Conservation (phyloP, 805 yeast species). For the Maudiozyma barnettii region DNA sequence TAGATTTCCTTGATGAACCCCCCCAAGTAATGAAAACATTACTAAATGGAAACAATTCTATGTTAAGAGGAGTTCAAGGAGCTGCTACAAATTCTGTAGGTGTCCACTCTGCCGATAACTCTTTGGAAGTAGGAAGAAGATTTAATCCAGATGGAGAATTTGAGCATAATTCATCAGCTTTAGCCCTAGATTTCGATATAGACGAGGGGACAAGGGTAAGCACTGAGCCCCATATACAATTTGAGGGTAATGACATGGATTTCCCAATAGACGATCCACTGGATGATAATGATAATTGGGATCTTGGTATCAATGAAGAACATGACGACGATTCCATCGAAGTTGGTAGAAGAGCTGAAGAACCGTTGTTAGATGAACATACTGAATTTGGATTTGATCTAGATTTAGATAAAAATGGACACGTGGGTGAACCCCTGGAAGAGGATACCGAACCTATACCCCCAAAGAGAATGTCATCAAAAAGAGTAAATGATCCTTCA, state of each 20-base stretch:
- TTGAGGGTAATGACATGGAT: constrained; percentile 11
- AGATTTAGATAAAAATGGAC: constrained; percentile 33
- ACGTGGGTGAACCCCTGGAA: constrained; percentile 18
- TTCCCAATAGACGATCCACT: constrained; percentile 20
- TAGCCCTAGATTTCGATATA: constrained; percentile 2
- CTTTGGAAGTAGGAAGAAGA: constrained; percentile 24
- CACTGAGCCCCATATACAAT: background rate
- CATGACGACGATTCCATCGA: constrained; percentile 43
- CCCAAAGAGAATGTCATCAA: constrained; percentile 5
- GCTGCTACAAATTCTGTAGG: constrained; percentile 13
- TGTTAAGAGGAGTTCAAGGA: constrained; percentile 25
- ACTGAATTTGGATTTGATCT: constrained; percentile 48
- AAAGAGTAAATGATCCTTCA: constrained; percentile 7
- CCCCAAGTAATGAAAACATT: constrained; percentile 6
- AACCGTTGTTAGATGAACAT: constrained; percentile 19
- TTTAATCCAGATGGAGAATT: constrained; percentile 18
- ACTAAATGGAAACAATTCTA: constrained; percentile 13
- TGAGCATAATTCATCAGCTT: constrained; percentile 7
- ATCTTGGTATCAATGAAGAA: constrained; percentile 20
- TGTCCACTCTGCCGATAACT: constrained; percentile 17
- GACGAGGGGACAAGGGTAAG: constrained; percentile 4
- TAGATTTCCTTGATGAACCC: constrained; percentile 24
- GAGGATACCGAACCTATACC: constrained; percentile 24
- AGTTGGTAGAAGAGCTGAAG: constrained; percentile 44
- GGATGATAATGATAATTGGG: constrained; percentile 18